Evolutionary conservation across 2,329 filamentous ascomycete species (phyloP).

Genomic region (Verticillium isaacii): DNA sequence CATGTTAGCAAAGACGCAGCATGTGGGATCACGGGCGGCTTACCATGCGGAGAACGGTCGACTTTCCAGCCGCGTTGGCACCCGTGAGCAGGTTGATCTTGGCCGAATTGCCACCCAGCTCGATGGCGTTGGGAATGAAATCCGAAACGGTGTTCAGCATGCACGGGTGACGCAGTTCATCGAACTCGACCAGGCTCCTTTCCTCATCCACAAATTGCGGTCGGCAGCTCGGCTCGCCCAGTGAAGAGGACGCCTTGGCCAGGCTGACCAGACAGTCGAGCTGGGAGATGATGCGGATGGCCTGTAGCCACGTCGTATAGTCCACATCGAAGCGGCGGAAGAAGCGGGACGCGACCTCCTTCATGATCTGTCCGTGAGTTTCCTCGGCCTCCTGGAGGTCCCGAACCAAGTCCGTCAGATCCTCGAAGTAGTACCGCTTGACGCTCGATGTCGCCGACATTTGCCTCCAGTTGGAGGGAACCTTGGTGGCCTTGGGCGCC

Average conservation of each 20-base stretch:
- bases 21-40: conserved; percentile 20
- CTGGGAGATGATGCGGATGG: conserved; percentile 86
- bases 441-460: conserved; percentile 91
- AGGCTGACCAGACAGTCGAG: conserved; percentile 93
- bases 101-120: conserved; percentile 71
- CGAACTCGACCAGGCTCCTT: conserved; percentile 83
- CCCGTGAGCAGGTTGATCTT: conserved; percentile 92
- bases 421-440: conserved; percentile 89
- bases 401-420: conserved; percentile 77
- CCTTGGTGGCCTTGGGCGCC: conserved; percentile 76
- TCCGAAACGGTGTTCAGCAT: conserved; percentile 85
- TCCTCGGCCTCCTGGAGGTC: conserved; percentile 92
- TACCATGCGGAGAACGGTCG: conserved; percentile 91
- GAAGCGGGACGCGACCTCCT: conserved; percentile 79
- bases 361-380: conserved; percentile 84
- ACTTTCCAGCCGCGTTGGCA: conserved; percentile 96
- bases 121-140: conserved; percentile 94
- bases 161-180: conserved; percentile 90
- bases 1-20: conserved; percentile 18
- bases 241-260: conserved; percentile 76
- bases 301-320: conserved; percentile 79
- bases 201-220: conserved; percentile 83
- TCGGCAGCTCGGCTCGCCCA: conserved; percentile 84
- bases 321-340: conserved; percentile 84
- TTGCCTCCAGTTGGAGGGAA: conserved; percentile 87